Evolutionary conservation across 2,329 filamentous ascomycete species (phyloP), one percentile per base, ranked within the genome.

Genomic region (Akanthomyces uredinophilus): DNA sequence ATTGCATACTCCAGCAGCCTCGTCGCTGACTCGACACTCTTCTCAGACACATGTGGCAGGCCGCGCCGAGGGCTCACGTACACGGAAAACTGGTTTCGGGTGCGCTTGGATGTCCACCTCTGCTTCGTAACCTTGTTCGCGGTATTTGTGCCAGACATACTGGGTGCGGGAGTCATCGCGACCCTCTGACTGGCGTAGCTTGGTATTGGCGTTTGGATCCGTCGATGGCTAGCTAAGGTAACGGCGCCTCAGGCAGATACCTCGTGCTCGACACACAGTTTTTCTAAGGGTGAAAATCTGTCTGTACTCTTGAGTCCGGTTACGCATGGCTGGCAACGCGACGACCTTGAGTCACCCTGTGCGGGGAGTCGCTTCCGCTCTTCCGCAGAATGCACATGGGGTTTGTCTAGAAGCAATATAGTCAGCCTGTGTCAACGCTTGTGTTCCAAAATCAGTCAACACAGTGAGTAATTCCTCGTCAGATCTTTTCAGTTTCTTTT

Each of bases 401-500:
- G 32, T 18, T 41, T 51, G 24, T 43, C 55, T 58, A 41, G 27
- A 3, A 32, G 10, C 13, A 5, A 27, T 41, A 10, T 32, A 7
- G 49, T 60, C 27, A 60, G 58, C 39, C 20, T 11, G 20, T 43
- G 27, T 37, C 39, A 22, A 16, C 3, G 8, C 5, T 58, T 29
- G n/a, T 14, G 41, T 43, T 32, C 8, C 4, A 24, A 49, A 22
- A 5, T 13, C 10, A 49, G 20, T 13, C 29, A 47, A 16, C n/a
- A 55, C 6, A 29, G 16, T 41, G 39, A 39, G 11, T 18, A 29
- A 3, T 20, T 41, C 29, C 65, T 68, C 66, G 81, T 90, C 87
- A 90, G 87, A 83, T 90, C 87, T 90, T 90, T 89, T 89, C 86
- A 89, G 86, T 89, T 81, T 71, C 74, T 74, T 68, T 69, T 70